phyloP scores from a whole-genome alignment of 176 grass and related monocot species.

The Elymus sibiricus region DNA sequence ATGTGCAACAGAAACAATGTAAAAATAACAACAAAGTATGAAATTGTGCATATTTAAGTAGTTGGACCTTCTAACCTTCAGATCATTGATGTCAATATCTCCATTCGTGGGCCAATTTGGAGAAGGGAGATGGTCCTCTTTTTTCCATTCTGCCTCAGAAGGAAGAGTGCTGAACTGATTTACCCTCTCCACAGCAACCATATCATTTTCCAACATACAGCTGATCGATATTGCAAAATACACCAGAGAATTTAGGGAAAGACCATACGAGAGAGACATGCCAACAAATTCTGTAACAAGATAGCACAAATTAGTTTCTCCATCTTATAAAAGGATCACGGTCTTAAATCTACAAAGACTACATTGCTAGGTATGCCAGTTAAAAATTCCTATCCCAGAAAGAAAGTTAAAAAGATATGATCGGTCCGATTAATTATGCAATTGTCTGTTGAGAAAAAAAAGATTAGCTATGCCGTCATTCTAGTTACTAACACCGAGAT shows the following conservation, averaged over 20 bases:
- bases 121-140: constrained; percentile 48
- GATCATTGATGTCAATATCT: constrained; percentile 61
- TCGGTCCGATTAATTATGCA: not conserved
- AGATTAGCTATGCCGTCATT: not conserved
- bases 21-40: not conserved
- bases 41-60: not conserved
- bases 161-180: constrained; percentile 91
- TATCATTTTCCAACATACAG: constrained; percentile 90
- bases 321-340: not conserved
- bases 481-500: not conserved
- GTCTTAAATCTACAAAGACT: constrained; percentile 10
- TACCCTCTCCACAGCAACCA: constrained; percentile 95
- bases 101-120: constrained; percentile 68
- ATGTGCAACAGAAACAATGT: not conserved
- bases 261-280: constrained; percentile 88
- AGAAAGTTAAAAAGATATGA: not conserved
- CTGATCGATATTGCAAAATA: constrained; percentile 82
- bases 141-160: constrained; percentile 67
- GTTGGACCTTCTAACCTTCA: constrained; percentile 52
- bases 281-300: constrained; percentile 82
- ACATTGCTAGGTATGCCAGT: not conserved
- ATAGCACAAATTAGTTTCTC: not conserved
- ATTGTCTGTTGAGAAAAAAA: not conserved
- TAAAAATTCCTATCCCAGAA: not conserved
- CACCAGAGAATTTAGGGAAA: constrained; percentile 74